These are phyloP conservation scores for Fusarium sp. DNA, from an alignment of 2,329 filamentous ascomycete species.

Conservation along the genomic window DNA sequence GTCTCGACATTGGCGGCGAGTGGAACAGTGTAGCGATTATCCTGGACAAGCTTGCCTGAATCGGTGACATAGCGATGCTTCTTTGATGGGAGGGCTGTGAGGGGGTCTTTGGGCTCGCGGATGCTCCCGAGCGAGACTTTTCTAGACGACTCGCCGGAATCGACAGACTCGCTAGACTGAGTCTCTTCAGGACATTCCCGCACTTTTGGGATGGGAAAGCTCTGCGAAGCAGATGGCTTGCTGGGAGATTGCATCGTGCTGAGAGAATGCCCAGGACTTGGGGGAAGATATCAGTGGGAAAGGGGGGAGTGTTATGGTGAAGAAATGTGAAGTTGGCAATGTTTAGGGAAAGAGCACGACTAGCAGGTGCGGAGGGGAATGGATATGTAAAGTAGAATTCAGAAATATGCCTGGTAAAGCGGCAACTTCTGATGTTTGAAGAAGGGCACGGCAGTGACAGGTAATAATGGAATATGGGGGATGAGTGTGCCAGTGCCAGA, in stretches of 20 bases:
- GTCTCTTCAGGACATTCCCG: conserved; percentile 10
- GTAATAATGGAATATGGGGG: background rate
- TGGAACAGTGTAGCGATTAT: conserved; percentile 29
- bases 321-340: conserved; percentile 5
- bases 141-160: background rate
- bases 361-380: conserved; percentile 14
- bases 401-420: conserved; percentile 14
- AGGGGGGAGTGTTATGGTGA: background rate
- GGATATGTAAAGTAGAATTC: background rate
- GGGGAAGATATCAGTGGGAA: background rate
- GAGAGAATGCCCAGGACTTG: background rate
- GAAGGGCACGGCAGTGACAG: conserved; percentile 21
- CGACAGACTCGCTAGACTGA: background rate
- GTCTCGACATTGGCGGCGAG: conserved; percentile 2
- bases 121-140: conserved; percentile 22
- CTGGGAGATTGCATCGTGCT: conserved; percentile 13
- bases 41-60: conserved; percentile 10
- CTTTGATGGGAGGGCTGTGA: conserved; percentile 10
- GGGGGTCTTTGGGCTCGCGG: conserved; percentile 24
- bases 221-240: conserved; percentile 6
- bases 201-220: conserved; percentile 17
- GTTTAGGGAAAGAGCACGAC: background rate
- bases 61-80: conserved; percentile 28
- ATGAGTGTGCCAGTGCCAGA: conserved; percentile 15
- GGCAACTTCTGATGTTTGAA: conserved; percentile 14